phyloP scores from a whole-genome alignment of 495 filamentous ascomycete genomes.

The Penicillium roqueforti region DNA sequence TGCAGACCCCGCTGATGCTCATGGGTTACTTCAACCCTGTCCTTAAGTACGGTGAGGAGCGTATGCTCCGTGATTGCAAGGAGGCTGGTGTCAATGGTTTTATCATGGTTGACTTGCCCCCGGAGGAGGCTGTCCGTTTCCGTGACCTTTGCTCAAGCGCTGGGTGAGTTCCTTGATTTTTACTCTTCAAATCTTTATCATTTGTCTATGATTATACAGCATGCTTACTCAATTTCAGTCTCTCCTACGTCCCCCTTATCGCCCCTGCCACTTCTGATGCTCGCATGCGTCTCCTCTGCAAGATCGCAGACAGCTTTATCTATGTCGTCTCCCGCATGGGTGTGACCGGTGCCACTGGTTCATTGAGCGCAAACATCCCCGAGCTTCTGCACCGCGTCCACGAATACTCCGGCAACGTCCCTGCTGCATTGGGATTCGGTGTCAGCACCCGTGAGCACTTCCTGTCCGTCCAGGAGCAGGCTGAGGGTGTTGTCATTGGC shows the following conservation, averaged over 20 bases:
- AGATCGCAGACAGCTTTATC: constrained; percentile 97
- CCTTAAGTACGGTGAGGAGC: constrained; percentile 87
- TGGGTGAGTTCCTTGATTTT: constrained; percentile 48
- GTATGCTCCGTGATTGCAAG: constrained; percentile 77
- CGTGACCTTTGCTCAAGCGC: constrained; percentile 72
- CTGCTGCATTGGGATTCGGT: constrained; percentile 90
- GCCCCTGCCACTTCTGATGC: constrained; percentile 88
- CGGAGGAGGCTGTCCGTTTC: constrained; percentile 94
- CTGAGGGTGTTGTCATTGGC: constrained; percentile 97
- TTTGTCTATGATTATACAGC: background rate
- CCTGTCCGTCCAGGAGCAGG: constrained; percentile 70
- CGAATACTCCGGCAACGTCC: constrained; percentile 82
- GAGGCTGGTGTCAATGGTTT: constrained; percentile 91
- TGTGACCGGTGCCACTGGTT: constrained; percentile 85
- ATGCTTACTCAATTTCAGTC: constrained; percentile 35
- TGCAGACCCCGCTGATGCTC: constrained; percentile 77
- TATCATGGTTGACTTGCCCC: constrained; percentile 94
- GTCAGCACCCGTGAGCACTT: constrained; percentile 96
- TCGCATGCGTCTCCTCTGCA: constrained; percentile 92
- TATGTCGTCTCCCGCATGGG: constrained; percentile 99
- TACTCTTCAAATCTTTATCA: background rate
- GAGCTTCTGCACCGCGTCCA: constrained; percentile 82
- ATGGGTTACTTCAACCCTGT: constrained; percentile 99
- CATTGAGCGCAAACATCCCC: constrained; percentile 72
- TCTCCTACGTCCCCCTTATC: constrained; percentile 94